Evolutionary conservation across 2,329 filamentous ascomycete genomes (phyloP).

Genomic region (Stenocarpella maydis): DNA sequence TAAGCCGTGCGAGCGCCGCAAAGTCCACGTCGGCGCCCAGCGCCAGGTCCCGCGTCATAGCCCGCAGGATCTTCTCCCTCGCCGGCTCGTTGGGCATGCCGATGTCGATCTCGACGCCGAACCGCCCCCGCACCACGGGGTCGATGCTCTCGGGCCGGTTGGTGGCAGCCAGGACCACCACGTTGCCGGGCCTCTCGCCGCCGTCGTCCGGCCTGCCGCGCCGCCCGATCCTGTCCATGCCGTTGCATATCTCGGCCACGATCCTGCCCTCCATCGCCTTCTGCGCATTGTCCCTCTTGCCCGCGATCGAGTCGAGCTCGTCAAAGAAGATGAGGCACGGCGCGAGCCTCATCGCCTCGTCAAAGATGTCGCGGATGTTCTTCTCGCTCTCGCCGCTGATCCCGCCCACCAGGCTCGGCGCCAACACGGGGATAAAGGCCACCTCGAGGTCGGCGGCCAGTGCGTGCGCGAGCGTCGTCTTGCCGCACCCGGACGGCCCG

Average conservation of each 20-base stretch:
- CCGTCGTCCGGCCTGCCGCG: conserved; percentile 82
- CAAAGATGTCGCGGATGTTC: conserved; percentile 83
- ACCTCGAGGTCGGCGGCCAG: conserved; percentile 79
- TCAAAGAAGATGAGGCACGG: conserved; percentile 93
- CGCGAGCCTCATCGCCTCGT: conserved; percentile 84
- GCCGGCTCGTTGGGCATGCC: conserved; percentile 83
- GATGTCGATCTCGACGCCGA: conserved; percentile 88
- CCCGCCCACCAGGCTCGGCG: conserved; percentile 81
- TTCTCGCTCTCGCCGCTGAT: conserved; percentile 93
- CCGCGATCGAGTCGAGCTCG: conserved; percentile 89
- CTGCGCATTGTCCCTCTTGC: conserved; percentile 83
- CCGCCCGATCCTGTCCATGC: conserved; percentile 84
- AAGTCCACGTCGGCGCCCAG: conserved; percentile 79
- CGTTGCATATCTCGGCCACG: conserved; percentile 81
- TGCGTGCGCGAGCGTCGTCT: conserved; percentile 84
- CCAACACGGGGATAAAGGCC: conserved; percentile 83
- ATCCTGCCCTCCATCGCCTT: conserved; percentile 91
- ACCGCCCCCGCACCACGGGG: conserved; percentile 73
- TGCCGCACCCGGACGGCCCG: conserved; percentile 85
- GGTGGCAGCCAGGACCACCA: conserved; percentile 91
- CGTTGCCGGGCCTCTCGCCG: conserved; percentile 76
- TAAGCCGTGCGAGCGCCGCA: conserved; percentile 77
- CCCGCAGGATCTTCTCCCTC: conserved; percentile 79
- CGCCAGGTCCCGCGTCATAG: conserved; percentile 71
- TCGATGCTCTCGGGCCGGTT: conserved; percentile 89